A percentile compares a stretch with the other conserved stretches of the same genome.
phyloP scores from a whole-genome alignment of 75 land plant species.

The Isoetes taiwanensis region DNA sequence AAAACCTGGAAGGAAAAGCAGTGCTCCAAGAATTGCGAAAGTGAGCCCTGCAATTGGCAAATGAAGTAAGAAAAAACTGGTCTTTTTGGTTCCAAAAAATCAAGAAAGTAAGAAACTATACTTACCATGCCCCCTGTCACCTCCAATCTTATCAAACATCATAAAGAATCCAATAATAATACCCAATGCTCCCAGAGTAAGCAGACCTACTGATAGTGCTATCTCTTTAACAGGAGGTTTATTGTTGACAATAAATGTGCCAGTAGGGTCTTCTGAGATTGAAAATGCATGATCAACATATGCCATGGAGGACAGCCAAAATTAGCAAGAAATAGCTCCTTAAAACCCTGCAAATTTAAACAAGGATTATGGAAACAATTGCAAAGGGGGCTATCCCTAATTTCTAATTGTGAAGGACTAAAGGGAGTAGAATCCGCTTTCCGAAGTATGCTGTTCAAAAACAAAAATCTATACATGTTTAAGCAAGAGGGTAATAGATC shows the following conservation, averaged over 20 bases:
- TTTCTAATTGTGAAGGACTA: too few relatives aligned
- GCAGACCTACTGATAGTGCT: conserved; percentile 64
- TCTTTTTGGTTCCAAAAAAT: neutral
- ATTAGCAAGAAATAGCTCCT: too few relatives aligned
- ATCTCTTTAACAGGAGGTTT: conserved; percentile 90
- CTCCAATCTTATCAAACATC: conserved; percentile 55
- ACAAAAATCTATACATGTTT: too few relatives aligned
- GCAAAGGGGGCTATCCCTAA: too few relatives aligned
- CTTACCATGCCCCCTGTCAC: conserved; percentile 77
- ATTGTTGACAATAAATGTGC: conserved; percentile 61
- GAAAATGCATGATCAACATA: conserved; percentile 90
- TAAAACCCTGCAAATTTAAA: too few relatives aligned
- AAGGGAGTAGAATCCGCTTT: too few relatives aligned
- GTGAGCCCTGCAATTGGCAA: conserved; percentile 68
- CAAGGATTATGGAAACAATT: too few relatives aligned
- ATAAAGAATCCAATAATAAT: conserved; percentile 56
- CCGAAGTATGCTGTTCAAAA: too few relatives aligned
- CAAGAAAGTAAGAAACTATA: neutral
- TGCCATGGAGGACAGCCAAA: conserved; percentile 40
- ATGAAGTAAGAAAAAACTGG: too few relatives aligned
- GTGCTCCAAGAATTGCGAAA: conserved; percentile 53
- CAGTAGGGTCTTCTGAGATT: conserved; percentile 63
- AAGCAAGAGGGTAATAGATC: too few relatives aligned
- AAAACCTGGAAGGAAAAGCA: conserved; percentile 84
- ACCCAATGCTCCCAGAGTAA: conserved; percentile 61